phyloP scores from a whole-genome alignment of 2,329 filamentous ascomycete genomes.

The Paradendryphiella salina region DNA sequence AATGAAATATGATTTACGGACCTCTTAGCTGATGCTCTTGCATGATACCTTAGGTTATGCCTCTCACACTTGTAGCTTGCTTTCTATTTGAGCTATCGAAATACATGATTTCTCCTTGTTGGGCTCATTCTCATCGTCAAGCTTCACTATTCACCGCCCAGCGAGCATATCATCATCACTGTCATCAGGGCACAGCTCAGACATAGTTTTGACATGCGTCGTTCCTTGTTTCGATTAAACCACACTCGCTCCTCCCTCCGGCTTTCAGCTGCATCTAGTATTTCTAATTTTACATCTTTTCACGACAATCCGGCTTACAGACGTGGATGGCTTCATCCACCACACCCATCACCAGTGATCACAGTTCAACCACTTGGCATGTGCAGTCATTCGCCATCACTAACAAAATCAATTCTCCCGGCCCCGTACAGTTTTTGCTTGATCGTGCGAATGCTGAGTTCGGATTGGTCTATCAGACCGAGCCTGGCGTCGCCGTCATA shows the following conservation, averaged over 20 bases:
- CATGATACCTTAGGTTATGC: no score
- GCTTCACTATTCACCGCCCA: background rate
- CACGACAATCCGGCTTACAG: background rate
- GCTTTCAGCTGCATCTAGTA: background rate
- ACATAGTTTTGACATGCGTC: background rate
- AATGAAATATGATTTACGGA: background rate
- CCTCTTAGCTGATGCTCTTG: no score
- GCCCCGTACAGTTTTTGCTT: constrained; percentile 3
- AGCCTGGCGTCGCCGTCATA: background rate
- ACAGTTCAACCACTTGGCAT: constrained; percentile 9
- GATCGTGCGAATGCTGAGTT: constrained; percentile 25
- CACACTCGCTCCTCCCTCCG: background rate
- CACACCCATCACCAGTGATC: background rate
- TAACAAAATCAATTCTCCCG: constrained; percentile 11
- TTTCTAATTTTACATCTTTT: background rate
- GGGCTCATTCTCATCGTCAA: no score
- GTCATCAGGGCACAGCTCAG: background rate
- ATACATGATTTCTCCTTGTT: no score
- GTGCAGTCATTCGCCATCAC: constrained; percentile 14
- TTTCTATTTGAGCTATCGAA: no score
- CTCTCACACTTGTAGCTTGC: no score
- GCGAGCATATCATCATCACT: background rate
- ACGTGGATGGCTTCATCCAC: background rate
- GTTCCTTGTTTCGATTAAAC: background rate
- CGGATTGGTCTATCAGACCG: constrained; percentile 14